A percentile compares a stretch with the other conserved stretches of the same genome.
Conservation (phyloP, 495 filamentous ascomycete genomes). For the Neurospora sp. region DNA sequence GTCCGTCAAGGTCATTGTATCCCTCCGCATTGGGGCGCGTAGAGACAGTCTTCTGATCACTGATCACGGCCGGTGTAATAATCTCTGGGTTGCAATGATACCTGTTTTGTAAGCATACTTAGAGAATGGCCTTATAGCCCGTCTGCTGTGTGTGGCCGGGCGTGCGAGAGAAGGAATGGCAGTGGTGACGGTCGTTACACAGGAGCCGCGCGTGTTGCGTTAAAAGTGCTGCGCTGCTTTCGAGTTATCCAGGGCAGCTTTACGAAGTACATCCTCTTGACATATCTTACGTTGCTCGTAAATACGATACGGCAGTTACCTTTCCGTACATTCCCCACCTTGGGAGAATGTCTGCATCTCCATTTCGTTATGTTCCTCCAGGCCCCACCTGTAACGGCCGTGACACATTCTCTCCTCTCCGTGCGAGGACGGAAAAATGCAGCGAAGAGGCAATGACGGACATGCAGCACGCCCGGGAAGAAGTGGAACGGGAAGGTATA, state of each 20-base stretch:
- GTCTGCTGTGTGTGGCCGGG: not conserved
- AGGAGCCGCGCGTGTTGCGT: not conserved
- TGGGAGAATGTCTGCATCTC: not conserved
- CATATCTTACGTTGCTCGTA: not conserved
- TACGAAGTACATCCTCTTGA: not conserved
- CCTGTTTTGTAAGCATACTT: not conserved
- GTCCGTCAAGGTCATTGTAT: not conserved
- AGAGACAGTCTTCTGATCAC: not conserved
- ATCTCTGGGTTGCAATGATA: not conserved
- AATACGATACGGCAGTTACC: not conserved
- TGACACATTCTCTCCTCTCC: too few species aligned
- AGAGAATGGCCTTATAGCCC: not conserved
- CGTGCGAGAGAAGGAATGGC: not conserved
- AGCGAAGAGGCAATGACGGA: conserved; percentile 16
- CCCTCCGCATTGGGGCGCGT: not conserved
- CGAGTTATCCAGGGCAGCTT: not conserved
- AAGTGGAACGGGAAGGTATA: conserved; percentile 19
- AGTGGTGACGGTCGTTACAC: not conserved
- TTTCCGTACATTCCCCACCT: not conserved
- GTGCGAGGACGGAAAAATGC: too few species aligned
- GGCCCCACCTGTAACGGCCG: too few species aligned
- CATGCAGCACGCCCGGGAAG: conserved; percentile 15
- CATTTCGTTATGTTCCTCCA: not conserved
- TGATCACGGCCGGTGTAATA: not conserved
- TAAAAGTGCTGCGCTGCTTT: not conserved